Base-by-base conservation (phyloP, 2,329 filamentous ascomycete genomes). In the Aspergillus latus region DNA sequence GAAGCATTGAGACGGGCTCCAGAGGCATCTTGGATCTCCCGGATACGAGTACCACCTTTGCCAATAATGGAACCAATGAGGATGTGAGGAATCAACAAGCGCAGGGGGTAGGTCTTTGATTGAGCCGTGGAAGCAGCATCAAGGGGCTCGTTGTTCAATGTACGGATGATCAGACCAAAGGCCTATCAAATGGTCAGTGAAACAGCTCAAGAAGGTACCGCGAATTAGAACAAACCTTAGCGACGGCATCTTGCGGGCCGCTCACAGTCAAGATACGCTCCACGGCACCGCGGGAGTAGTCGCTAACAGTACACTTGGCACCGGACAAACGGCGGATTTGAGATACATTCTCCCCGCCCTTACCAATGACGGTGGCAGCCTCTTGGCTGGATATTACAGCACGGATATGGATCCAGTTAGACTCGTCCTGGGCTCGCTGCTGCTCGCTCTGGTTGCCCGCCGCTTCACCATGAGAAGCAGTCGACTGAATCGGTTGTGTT, bases 31-130 rank as follows among this genome's bases (percentile, higher is more conserved):
- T 99, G 94, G 60, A 99, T 99, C 78, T 99, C 94, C 63, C 94
- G 91, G 72, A 99, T 99, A 62, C 94, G 88, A 58, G 92, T 89
- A 64, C 94, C 94, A 62, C 89, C 91, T 80, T 99, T 99, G 68
- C 94, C 94, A 74, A 99, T 99, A 76, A 99, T 97, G 59, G 93
- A 97, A 51, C 94, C 94, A 68, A 99, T 99, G 56, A 99, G 84
- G 67, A 99, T 94, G 72, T 97, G 94, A 15, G 94, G 94, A 66
- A 99, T 91, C 54, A 99, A 85, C 49, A 99, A 86, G 66, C 94
- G 92, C 53, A 99, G 87, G 59, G 94, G 94, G 68, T 99, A 99
- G 1, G 93, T 96, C 83, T 97, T 97, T 60, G 93, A 97, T 64
- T 95, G 90, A 52, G 92, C 87, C 57, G 88, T 96, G 10, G 94